Evolutionary conservation across 148 eudicot genomes (phyloP).

Genomic region (Oxyria digyna): DNA sequence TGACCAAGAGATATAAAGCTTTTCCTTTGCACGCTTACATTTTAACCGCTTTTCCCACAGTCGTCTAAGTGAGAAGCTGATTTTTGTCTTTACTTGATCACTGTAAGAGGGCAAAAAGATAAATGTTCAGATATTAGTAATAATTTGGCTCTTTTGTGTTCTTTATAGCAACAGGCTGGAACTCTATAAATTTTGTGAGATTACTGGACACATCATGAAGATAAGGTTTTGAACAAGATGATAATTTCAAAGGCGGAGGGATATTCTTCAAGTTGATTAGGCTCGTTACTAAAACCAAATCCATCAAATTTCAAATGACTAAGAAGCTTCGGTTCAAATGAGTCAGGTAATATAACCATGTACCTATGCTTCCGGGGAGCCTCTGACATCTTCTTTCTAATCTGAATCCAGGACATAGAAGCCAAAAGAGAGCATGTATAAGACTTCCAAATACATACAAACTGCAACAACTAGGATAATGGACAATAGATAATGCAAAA

Average conservation of each 20-base stretch:
- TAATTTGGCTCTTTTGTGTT: background rate
- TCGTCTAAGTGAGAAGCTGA: conserved; percentile 47
- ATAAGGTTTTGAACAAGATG: background rate
- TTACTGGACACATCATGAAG: background rate
- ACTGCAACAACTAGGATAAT: background rate
- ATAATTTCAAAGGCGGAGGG: too few relatives aligned
- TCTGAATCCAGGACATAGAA: conserved; percentile 27
- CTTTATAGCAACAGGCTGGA: background rate
- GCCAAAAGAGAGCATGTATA: conserved; percentile 3
- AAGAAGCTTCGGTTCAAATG: background rate
- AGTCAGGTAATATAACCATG: background rate
- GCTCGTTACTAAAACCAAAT: background rate
- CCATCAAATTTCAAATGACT: background rate
- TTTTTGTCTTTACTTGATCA: conserved; percentile 53
- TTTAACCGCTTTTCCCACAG: conserved; percentile 60
- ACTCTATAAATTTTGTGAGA: background rate
- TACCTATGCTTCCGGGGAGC: conserved; percentile 60
- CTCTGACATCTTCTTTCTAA: conserved; percentile 62
- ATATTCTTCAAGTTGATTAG: background rate
- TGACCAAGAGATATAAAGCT: conserved; percentile 55
- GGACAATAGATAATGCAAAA: background rate
- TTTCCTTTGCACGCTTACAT: conserved; percentile 49
- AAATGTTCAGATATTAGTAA: background rate
- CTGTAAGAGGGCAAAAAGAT: conserved; percentile 29
- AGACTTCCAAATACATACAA: background rate